Conservation (phyloP, 768 basidiomycete species). For the Amanita pseudoporphyria region DNA sequence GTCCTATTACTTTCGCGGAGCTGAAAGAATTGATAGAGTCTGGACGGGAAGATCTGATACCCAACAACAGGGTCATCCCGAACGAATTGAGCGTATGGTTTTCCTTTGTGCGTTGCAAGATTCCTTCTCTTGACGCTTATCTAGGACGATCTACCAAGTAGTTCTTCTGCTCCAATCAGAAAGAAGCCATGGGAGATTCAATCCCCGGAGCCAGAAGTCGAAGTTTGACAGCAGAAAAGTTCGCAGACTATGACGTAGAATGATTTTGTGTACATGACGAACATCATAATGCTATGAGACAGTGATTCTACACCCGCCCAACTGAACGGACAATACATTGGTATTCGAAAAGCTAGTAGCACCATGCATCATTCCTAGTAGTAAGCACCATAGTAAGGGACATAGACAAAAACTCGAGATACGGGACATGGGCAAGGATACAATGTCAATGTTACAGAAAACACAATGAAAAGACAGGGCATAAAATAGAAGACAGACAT, state of each 20-base stretch:
- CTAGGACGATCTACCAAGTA: slow-evolving; percentile 48
- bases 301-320: neutral
- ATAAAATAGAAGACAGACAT: neutral
- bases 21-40: slow-evolving; percentile 62
- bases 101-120: slow-evolving; percentile 4
- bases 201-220: neutral
- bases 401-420: neutral
- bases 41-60: slow-evolving; percentile 63
- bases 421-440: slow-evolving; percentile 1
- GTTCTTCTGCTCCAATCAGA: slow-evolving; percentile 37
- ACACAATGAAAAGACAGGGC: neutral
- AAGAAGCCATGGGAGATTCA: slow-evolving; percentile 64
- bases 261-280: neutral
- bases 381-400: neutral
- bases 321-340: neutral
- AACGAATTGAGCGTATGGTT: slow-evolving; percentile 52
- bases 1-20: slow-evolving; percentile 53
- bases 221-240: neutral
- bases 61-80: slow-evolving; percentile 68
- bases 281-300: neutral
- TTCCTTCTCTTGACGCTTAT: neutral
- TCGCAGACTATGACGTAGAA: neutral
- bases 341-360: neutral
- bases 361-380: neutral
- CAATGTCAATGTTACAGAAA: neutral